Percentiles rank a stretch among this genome's conserved stretches.
phyloP scores from a whole-genome alignment of 2,329 filamentous ascomycete genomes.

The Epichloe hybrida region DNA sequence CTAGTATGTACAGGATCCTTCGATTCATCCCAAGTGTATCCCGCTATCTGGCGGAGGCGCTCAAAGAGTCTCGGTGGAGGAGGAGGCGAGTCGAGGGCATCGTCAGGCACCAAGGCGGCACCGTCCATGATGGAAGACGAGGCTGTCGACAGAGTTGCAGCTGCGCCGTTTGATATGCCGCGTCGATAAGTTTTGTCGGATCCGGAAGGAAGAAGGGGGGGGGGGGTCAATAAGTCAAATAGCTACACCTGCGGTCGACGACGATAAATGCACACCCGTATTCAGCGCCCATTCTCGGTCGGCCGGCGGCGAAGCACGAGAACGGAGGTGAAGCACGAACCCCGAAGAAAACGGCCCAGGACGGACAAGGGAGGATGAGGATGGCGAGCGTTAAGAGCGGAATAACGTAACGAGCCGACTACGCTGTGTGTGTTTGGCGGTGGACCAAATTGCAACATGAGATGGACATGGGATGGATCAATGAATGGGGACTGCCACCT shows the following conservation, averaged over 20 bases:
- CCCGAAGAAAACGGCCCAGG: not conserved
- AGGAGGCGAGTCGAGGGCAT: conserved; percentile 50
- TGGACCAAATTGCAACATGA: not conserved
- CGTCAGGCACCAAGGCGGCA: conserved; percentile 34
- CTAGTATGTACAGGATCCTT: conserved; percentile 46
- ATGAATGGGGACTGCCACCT: too few species aligned
- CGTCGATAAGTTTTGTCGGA: not conserved
- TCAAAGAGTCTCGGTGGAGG: conserved; percentile 57
- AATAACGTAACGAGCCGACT: not conserved
- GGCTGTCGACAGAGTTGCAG: conserved; percentile 5
- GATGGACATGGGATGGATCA: not conserved
- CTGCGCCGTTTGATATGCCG: not conserved
- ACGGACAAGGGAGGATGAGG: not conserved
- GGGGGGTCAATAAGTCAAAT: too few species aligned
- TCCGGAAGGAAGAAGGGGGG: not conserved
- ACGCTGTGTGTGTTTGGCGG: not conserved
- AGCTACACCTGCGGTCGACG: not conserved
- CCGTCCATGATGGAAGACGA: conserved; percentile 32
- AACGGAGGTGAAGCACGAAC: not conserved
- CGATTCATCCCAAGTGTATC: conserved; percentile 65
- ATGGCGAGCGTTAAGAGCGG: not conserved
- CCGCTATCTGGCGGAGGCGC: conserved; percentile 56
- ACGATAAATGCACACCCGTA: conserved; percentile 9
- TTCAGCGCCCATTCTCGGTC: conserved; percentile 21
- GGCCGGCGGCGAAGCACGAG: conserved; percentile 6